Percentiles rank a stretch among this genome's conserved stretches.
These are phyloP conservation scores for Plasmopara muralis DNA, from an alignment of 352 stramenopile species.

Conservation along the genomic window DNA sequence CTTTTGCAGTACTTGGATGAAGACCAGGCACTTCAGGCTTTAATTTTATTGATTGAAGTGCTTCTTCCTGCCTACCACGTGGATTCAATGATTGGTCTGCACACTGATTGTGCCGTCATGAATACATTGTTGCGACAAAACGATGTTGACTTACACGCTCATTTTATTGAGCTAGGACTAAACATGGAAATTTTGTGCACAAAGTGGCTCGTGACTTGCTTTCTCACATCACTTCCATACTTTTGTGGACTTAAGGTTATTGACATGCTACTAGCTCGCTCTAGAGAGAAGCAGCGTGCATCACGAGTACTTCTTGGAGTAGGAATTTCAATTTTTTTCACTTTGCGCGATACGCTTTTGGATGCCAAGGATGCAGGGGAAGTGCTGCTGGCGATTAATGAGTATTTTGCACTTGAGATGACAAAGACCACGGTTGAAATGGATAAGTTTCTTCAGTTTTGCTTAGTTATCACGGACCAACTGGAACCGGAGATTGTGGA, in stretches of 20 bases:
- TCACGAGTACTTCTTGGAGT: conserved; percentile 68
- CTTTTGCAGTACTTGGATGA: conserved; percentile 68
- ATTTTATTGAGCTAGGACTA: conserved; percentile 64
- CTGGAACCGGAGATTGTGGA: conserved; percentile 66
- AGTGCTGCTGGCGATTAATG: conserved; percentile 69
- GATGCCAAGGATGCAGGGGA: conserved; percentile 73
- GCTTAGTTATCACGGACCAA: conserved; percentile 57
- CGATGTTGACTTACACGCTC: conserved; percentile 57
- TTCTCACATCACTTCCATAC: conserved; percentile 62
- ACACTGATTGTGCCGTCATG: conserved; percentile 79
- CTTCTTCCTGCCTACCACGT: conserved; percentile 75
- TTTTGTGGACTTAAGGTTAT: conserved; percentile 75
- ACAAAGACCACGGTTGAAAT: conserved; percentile 61
- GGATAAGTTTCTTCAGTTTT: conserved; percentile 65
- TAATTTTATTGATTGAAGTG: conserved; percentile 69
- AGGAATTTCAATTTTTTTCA: conserved; percentile 75
- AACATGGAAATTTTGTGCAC: conserved; percentile 88
- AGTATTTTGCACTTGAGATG: conserved; percentile 69
- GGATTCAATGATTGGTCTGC: conserved; percentile 79
- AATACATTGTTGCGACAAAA: conserved; percentile 75
- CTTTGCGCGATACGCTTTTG: conserved; percentile 43
- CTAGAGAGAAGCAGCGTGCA: conserved; percentile 53
- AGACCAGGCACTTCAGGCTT: conserved; percentile 43
- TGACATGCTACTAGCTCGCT: conserved; percentile 64
- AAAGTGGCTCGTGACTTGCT: conserved; percentile 85